Evolutionary conservation across 78 protist species (phyloP), one percentile per base, ranked within the genome.

Genomic region (Dictyostelium discoideum): DNA sequence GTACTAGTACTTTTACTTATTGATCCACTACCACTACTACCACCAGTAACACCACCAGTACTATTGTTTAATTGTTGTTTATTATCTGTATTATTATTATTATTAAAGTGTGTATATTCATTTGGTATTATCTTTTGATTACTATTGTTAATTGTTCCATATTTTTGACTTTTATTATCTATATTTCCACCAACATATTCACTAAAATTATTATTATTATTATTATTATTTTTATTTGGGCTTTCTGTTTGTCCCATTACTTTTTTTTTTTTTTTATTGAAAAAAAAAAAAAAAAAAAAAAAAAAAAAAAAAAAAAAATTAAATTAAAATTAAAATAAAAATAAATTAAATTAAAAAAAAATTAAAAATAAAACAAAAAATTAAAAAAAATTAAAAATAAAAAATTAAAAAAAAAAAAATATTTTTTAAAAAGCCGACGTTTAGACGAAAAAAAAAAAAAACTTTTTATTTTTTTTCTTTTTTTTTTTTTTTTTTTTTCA

Each of bases 181-280:
- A 39, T 85, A 29, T 26, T 14, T 29, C 40, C 48, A 18, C 81
- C 42, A 11, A 5, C 16, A 69, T 73, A 14, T n/a, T 77, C 37
- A 42, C n/a, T 29, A 24, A 8, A 18, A 40, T 40, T 39, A 84
- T 11, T 85, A 32, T 11, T 85, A 5, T 74, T 32, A 40, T 40
- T 39, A 84, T 11, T 85, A 32, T 11, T 85, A 5, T 74, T 32
- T 14, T 60, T 60, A 26, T 57, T 32, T 37, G 54, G 79, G 63
- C 95, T 63, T 3, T 87, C 93, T 44, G 86, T 44, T 82, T 90
- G 87, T 3, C 72, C 82, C 81, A 48, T 48, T 46, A 0, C 8
- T 18, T 1, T 24, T 13, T 46, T 32, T 37, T 39, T 39, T 44
- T 46, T 46, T 46, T 9, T 6, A 46, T 26, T 14, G 5, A 39